Base-by-base conservation (phyloP, 2,329 filamentous ascomycete genomes). In the Colletotrichum sp. region DNA sequence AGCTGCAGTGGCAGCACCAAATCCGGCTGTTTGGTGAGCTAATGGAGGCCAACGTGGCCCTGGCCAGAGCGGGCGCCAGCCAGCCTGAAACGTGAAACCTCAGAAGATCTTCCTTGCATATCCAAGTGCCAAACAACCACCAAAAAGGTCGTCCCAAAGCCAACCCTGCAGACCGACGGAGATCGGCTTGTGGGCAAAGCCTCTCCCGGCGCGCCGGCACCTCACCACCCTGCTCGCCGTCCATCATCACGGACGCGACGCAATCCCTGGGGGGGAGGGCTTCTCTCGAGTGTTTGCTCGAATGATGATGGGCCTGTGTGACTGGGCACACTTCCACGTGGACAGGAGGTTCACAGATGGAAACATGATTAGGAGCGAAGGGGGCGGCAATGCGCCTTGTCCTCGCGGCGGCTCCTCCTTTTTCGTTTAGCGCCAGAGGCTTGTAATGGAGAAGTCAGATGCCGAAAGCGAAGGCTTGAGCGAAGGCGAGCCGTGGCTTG, bases 1-100 rank as follows among this genome's bases (percentile, higher is more conserved):
- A 61, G 43, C 32, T 61, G 58, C 58, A 61, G 30, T 32, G 30
- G 32, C n/a, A 18, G n/a, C 43, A 32, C 73, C 58, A 56, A 30
- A 75, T 75, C 70, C 73, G 73, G 70, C 70, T 70, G 64, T 30
- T 48, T 75, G 73, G 73, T 73, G 64, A 67, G 58, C 56, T 73
- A 73, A 65, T 43, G 64, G 58, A 52, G 58, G 73, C 64, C 73
- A 73, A 73, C 64, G 64, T 73, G 73, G 73, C 70, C 43, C 73
- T 36, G 70, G 73, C 52, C 58, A 58, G 66, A 76, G 66, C 71
- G 71, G 74, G 74, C 74, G 71, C 55, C 74, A 75, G 58, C 38
- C 16, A 55, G 52, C 60, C 55, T 75, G 74, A 75, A 76, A 76
- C 74, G 48, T 76, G 74, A 73, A 76, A 76, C 74, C 61, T 66